Evolutionary conservation across 345 rosid species (phyloP), one percentile per base, ranked within the genome.

Genomic region (Chamaenerion angustifolium): DNA sequence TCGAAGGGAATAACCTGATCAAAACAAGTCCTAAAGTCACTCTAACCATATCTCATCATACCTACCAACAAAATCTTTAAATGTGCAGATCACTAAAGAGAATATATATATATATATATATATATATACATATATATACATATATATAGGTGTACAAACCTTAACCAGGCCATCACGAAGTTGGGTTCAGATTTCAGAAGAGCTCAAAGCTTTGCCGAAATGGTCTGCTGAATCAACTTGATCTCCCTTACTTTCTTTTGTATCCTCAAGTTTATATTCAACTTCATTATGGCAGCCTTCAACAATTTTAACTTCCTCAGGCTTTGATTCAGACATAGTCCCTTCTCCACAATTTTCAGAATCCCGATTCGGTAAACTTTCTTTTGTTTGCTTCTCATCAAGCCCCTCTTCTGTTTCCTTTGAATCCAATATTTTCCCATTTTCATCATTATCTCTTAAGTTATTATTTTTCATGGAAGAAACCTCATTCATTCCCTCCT

Each of bases 351-450:
- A 46, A 35, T 43, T 51, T 16, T 42, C 37, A 58, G 47, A 44
- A 48, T 55, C 69, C 45, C 9, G 61, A 65, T 51, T 60, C 37
- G 0, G 43, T 52, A 56, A 27, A 55, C 40, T 57, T 5, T 55
- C 64, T 45, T 35, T 53, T 47, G 56, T 46, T 19, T 54, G 56
- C 56, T 68, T 50, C 51, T 42, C 52, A 64, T 57, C 54, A 42
- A 53, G 37, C 37, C 3, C 37, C 37, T 53, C 52, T 46, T 43
- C 61, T 43, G n/a, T 8, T 45, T 57, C 51, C 27, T 47, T 17
- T 7, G 5, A 31, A 31, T 48, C 49, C 48, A 18, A 8, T 25
- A 51, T 45, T 43, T 52, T 55, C 18, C 50, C 49, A 42, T 60
- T 46, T 40, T 60, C 16, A 11, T 35, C 25, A 23, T 49, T 69